Evolutionary conservation across 1,139 yeast genomes (phyloP), one percentile per base, ranked within the genome.

Genomic region (Hemisphaericaspora lyxosophila): DNA sequence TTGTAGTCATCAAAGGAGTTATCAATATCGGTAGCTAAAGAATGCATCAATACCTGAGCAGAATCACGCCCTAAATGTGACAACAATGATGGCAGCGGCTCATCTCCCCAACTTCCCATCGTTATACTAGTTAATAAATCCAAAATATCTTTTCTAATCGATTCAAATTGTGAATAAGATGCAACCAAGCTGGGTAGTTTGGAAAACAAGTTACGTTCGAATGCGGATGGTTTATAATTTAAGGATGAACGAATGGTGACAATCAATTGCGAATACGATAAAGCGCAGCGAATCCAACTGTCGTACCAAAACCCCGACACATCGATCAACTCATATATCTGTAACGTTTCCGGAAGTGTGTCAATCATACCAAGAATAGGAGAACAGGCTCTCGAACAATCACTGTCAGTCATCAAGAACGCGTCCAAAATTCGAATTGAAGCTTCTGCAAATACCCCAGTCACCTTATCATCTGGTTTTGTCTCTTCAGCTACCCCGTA

Each of bases 41-140:
- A 73, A 15, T 73, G 68, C 13, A 85, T 66, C 27, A 92, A 67
- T 7, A 78, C 63, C 31, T 73, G 75, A 0, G 96, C 76, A 47
- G 77, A 73, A 17, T 72, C 68, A 14, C 75, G 70, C 3, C 95
- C 95, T 38, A 90, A 63, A 55, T 87, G 89, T 0, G 97, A 86
- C 30, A 90, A 66, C 38, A 92, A 64, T 1, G 96, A 87, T 3
- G 96, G 95, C 26, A 80, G 77, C 18, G 74, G 73, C 9, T 55
- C 60, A 6, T 64, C 63, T 3, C 69, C 67, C 85, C 92, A 82
- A 8, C 67, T 62, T 0, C 82, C 85, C 23, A 70, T 69, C 1
- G 88, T 80, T 33, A 89, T 61, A 3, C 80, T 68, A 3, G 85
- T 75, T 27, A 89, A 63, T 26, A 88, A 60, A 33, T 74, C 75